phyloP scores from a whole-genome alignment of 495 filamentous ascomycete species.

The Neurospora sp. region DNA sequence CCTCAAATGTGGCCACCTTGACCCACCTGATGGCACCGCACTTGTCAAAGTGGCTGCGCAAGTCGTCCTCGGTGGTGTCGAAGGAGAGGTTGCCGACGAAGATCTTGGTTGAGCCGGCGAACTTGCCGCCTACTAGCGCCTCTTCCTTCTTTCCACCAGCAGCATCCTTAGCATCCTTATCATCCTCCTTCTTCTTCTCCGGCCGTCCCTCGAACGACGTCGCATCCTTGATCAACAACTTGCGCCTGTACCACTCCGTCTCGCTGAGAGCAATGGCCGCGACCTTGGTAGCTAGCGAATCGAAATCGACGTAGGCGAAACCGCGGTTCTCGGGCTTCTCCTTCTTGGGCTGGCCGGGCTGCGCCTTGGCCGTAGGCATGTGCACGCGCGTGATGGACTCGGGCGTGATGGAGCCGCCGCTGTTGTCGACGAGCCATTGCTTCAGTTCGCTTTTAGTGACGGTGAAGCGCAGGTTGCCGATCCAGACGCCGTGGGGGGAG shows the following conservation, averaged over 20 bases:
- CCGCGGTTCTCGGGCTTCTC: conserved; percentile 53
- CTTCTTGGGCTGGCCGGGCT: conserved; percentile 18
- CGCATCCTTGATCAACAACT: conserved; percentile 83
- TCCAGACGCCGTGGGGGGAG: conserved; percentile 81
- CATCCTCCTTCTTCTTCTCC: conserved; percentile 30
- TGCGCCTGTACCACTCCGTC: conserved; percentile 60
- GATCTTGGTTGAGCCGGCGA: conserved; percentile 50
- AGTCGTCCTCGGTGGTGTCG: conserved; percentile 67
- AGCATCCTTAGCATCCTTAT: conserved; percentile 5
- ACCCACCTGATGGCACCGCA: conserved; percentile 73
- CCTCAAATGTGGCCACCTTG: conserved; percentile 90
- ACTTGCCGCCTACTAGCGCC: conserved; percentile 1
- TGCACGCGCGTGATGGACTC: conserved; percentile 73
- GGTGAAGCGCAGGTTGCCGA: conserved; percentile 86
- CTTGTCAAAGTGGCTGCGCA: conserved; percentile 67
- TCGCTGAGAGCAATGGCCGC: conserved; percentile 73
- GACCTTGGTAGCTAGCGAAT: conserved; percentile 51
- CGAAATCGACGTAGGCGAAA: conserved; percentile 94
- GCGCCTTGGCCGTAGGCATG: conserved; percentile 48
- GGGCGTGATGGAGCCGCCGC: conserved; percentile 51
- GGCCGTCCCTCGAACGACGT: conserved; percentile 76
- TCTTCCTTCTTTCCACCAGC: conserved; percentile 14
- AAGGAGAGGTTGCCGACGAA: conserved; percentile 92
- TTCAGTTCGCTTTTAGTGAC: conserved; percentile 60
- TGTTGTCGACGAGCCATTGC: conserved; percentile 62